Base-by-base conservation (phyloP, 2,329 filamentous ascomycete genomes). In the Fusarium verrucosum region DNA sequence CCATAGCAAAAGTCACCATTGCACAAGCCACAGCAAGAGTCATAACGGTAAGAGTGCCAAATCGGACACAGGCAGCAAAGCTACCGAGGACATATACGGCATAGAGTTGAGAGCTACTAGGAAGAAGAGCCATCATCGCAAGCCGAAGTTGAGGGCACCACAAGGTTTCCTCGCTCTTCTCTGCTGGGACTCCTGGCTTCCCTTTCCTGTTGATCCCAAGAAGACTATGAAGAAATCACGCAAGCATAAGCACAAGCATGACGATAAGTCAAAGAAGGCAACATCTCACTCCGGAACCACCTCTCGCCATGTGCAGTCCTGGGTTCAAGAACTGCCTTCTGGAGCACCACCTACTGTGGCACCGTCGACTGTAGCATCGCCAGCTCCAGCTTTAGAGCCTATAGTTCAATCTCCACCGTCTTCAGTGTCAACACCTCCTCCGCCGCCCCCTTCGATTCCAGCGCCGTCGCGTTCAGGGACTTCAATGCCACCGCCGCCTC, bases 201-300 rank as follows among this genome's bases (percentile, higher is more conserved):
- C 52, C 3, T 40, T 38, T 17, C 33, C 40, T 17, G 19, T 16
- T 14, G 30, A 36, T n/a, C 13, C 26, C 17, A 44, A 32, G 42
- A 53, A 43, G 14, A 28, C 19, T 32, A 17, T 16, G 16, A 37
- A 28, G 11, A 40, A 17, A 35, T 14, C 37, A 4, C 20, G 23
- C 19, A 46, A 55, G 20, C 51, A 58, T 20, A 50, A 35, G 28
- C 49, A 50, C 23, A 47, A 13, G 10, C 33, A 38, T 14, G 41
- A 33, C n/a, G 30, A 32, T 32, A 8, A 32, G 26, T 44, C 51
- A 19, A 62, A 50, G 33, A 57, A 45, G 20, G 19, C 10, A 11
- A 38, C 9, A 16, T 30, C 49, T 20, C 26, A 30, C 16, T 23
- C 13, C 8, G 22, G 16, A 16, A 37, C 25, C 20, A 37, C 25